These are phyloP conservation scores for Trypanosoma grayi DNA, from an alignment of 208 protist genomes.

Conservation along the genomic window DNA sequence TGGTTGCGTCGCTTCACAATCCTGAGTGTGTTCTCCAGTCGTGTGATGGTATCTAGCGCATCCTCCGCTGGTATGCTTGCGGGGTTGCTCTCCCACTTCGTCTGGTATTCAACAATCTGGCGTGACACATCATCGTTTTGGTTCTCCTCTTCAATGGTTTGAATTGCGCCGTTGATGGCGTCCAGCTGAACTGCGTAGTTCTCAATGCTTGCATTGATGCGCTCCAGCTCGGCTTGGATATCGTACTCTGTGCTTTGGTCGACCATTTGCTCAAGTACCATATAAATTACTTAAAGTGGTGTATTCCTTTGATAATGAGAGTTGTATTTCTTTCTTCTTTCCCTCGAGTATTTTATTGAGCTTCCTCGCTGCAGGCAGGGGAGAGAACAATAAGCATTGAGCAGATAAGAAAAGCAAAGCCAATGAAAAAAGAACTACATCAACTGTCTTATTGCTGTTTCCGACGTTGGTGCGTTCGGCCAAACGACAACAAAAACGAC, in stretches of 20 bases:
- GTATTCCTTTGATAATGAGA: too few species aligned
- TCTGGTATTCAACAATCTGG: constrained; percentile 68
- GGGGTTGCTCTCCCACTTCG: constrained; percentile 25
- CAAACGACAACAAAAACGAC: too few species aligned
- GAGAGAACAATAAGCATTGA: too few species aligned
- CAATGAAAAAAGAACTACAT: too few species aligned
- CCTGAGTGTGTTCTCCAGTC: constrained; percentile 86
- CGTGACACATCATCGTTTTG: constrained; percentile 58
- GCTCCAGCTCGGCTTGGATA: constrained; percentile 52
- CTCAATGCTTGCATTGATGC: constrained; percentile 56
- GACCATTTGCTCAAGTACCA: too few species aligned
- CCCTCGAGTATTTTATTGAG: too few species aligned
- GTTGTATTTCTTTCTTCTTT: too few species aligned
- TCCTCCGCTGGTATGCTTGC: constrained; percentile 78
- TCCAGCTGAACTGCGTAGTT: constrained; percentile 50
- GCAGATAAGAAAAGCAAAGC: too few species aligned
- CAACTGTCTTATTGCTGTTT: too few species aligned
- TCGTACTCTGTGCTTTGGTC: constrained; percentile 20
- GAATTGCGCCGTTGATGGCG: constrained; percentile 38
- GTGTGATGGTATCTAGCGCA: constrained; percentile 76
- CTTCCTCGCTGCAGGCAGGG: too few species aligned
- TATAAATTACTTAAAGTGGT: too few species aligned
- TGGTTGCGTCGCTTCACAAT: constrained; percentile 77
- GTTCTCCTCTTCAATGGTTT: constrained; percentile 64
- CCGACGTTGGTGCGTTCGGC: too few species aligned